Evolutionary conservation across 1,284 basidiomycete species (phyloP).

Genomic region (Vanrija pseudolonga): DNA sequence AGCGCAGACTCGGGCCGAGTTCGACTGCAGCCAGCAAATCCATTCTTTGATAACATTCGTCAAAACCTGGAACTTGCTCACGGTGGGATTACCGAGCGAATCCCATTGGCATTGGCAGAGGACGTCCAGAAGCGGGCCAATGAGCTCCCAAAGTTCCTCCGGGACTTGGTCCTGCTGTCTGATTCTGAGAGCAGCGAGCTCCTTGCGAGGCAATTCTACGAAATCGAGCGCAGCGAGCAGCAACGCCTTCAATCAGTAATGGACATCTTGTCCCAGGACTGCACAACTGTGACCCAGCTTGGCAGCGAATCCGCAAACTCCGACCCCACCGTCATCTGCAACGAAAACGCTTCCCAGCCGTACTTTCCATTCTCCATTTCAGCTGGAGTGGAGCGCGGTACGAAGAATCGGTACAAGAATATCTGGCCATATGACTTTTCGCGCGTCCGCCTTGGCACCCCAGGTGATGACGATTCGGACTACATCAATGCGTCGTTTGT

Average conservation of each 20-base stretch:
- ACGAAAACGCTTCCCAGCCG: too few species aligned
- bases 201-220: conserved; percentile 69
- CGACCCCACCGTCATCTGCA: background rate
- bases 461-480: conserved; percentile 62
- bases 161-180: conserved; percentile 61
- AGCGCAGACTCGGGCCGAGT: background rate
- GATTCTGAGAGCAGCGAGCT: conserved; percentile 55
- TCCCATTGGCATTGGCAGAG: conserved; percentile 67
- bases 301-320: background rate
- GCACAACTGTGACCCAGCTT: background rate
- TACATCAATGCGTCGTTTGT: conserved; percentile 93
- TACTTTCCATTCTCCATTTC: conserved; percentile 87
- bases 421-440: conserved; percentile 88
- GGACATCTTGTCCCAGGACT: conserved; percentile 52
- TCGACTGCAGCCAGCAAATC: conserved; percentile 60
- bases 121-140: conserved; percentile 60
- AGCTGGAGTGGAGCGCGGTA: conserved; percentile 90
- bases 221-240: conserved; percentile 91
- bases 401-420: conserved; percentile 84
- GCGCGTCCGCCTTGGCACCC: conserved; percentile 66
- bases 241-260: conserved; percentile 82
- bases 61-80: conserved; percentile 88
- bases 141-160: conserved; percentile 78
- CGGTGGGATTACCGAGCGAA: conserved; percentile 73
- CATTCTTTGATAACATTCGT: conserved; percentile 92